These are phyloP conservation scores for Talaromyces adpressus DNA, from an alignment of 495 filamentous ascomycete species.

Conservation along the genomic window DNA sequence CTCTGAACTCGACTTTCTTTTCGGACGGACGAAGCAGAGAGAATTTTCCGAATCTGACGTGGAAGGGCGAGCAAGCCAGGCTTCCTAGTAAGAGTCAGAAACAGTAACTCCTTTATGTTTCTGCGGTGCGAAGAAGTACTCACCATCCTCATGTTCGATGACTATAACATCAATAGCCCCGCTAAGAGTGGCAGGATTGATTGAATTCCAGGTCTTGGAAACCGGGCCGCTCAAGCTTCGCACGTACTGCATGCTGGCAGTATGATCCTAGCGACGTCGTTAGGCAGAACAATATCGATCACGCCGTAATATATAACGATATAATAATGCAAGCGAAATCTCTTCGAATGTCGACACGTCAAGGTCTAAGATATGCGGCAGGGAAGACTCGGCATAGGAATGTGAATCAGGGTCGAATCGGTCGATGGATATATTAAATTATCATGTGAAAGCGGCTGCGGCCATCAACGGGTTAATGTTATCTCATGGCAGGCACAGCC, in stretches of 20 bases:
- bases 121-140: constrained; percentile 7
- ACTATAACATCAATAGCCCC: constrained; percentile 99
- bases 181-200: constrained; percentile 95
- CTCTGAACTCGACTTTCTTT: constrained; percentile 96
- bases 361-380: background rate
- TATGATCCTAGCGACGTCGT: background rate
- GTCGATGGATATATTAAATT: background rate
- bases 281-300: background rate
- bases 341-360: background rate
- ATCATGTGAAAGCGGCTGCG: constrained; percentile 7
- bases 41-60: constrained; percentile 98
- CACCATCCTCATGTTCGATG: constrained; percentile 93
- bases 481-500: background rate
- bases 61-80: constrained; percentile 92
- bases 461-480: background rate
- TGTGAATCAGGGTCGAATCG: background rate
- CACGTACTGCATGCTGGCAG: constrained; percentile 86
- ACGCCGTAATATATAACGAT: constrained; percentile 1
- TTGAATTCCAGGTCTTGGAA: constrained; percentile 98
- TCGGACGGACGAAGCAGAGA: constrained; percentile 90
- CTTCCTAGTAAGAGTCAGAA: constrained; percentile 36
- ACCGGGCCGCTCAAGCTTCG: constrained; percentile 91
- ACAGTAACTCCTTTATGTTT: background rate
- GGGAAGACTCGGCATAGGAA: background rate
- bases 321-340: background rate